Evolutionary conservation across 2,329 filamentous ascomycete species (phyloP).

Genomic region (Fusarium nurragi): DNA sequence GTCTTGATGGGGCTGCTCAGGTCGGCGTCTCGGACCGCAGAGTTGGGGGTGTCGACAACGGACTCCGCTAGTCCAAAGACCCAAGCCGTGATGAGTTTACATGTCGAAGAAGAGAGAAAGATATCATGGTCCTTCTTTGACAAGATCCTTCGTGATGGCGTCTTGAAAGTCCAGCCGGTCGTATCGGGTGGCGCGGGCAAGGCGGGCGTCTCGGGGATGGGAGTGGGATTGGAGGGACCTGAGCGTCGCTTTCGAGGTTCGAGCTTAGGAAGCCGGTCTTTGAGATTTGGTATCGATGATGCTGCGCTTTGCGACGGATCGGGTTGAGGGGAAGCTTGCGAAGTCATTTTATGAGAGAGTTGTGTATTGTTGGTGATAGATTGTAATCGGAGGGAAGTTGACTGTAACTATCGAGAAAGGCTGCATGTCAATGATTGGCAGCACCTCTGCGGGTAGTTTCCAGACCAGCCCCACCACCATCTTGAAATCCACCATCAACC

Average conservation of each 20-base stretch:
- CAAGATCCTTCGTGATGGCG: conserved; percentile 81
- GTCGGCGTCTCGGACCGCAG: conserved; percentile 64
- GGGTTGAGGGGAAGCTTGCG: conserved; percentile 28
- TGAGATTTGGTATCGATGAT: conserved; percentile 49
- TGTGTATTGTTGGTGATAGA: conserved; percentile 13
- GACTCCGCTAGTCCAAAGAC: conserved; percentile 87
- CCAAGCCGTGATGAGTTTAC: conserved; percentile 81
- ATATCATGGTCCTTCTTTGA: conserved; percentile 81
- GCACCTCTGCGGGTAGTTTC: conserved; percentile 15
- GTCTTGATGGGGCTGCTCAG: conserved; percentile 68
- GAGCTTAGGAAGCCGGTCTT: conserved; percentile 71
- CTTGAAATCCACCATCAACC: neutral
- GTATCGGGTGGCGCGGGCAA: conserved; percentile 74
- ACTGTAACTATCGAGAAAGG: neutral
- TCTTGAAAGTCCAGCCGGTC: conserved; percentile 67
- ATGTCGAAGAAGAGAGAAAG: conserved; percentile 81
- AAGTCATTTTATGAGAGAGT: conserved; percentile 39
- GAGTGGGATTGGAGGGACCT: conserved; percentile 63
- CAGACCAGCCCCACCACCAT: conserved; percentile 21
- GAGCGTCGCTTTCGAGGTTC: conserved; percentile 69
- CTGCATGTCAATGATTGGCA: conserved; percentile 31
- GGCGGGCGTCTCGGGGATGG: conserved; percentile 78
- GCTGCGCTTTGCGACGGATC: conserved; percentile 15
- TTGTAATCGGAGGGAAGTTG: conserved; percentile 14
- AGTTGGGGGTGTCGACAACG: conserved; percentile 75